Conservation (phyloP, 305 asterid genomes). For the Striga hermonthica region DNA sequence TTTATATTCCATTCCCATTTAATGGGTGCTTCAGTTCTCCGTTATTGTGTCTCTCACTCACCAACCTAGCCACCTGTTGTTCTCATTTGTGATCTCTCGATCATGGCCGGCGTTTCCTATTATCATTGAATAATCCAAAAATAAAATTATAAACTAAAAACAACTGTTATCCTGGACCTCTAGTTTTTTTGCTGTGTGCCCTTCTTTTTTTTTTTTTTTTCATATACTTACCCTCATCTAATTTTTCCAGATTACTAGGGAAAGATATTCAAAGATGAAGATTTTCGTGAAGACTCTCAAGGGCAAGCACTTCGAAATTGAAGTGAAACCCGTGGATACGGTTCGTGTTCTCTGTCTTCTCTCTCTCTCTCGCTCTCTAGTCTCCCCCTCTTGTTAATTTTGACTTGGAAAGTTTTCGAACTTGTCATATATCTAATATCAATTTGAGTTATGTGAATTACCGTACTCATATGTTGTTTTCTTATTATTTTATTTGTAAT, state of each 20-base stretch:
- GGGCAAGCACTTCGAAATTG: constrained; percentile 66
- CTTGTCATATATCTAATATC: background rate
- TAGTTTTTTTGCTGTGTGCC: constrained; percentile 30
- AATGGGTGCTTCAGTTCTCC: background rate
- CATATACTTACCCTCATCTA: constrained; percentile 33
- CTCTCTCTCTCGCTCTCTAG: background rate
- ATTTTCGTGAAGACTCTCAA: constrained; percentile 69
- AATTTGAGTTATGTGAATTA: background rate
- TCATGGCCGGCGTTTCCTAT: constrained; percentile 5
- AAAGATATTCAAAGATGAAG: constrained; percentile 43
- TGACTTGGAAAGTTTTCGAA: too few species aligned
- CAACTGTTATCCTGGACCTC: constrained; percentile 39
- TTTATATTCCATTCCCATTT: constrained; percentile 10
- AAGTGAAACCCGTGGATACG: constrained; percentile 59
- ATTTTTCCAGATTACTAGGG: constrained; percentile 19
- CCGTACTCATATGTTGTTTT: background rate
- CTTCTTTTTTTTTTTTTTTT: constrained; percentile 21
- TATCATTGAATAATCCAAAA: background rate
- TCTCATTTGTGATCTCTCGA: constrained; percentile 15
- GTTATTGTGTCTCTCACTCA: constrained; percentile 4
- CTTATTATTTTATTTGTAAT: background rate
- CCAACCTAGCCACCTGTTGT: background rate
- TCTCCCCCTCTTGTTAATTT: too few species aligned
- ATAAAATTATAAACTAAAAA: constrained; percentile 3
- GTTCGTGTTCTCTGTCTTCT: constrained; percentile 32